Percentiles rank a stretch among this genome's conserved stretches.
Conservation (phyloP, 768 basidiomycete genomes). For the Rhodotorula toruloides region DNA sequence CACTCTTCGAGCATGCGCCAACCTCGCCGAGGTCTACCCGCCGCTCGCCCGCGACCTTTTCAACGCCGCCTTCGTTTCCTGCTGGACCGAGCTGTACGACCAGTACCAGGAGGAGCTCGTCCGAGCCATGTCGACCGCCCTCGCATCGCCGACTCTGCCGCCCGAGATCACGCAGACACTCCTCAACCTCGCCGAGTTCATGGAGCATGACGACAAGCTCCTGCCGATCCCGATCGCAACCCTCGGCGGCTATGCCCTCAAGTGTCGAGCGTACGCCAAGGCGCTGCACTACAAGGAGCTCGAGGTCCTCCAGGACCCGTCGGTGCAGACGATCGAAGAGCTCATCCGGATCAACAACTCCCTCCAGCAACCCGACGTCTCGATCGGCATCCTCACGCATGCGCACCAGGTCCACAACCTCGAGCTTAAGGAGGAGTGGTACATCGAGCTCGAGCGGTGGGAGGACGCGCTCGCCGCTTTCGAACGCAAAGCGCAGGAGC, state of each 20-base stretch:
- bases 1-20: slow-evolving; percentile 94
- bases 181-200: slow-evolving; percentile 92
- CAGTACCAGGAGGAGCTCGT: slow-evolving; percentile 98
- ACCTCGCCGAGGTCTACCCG: slow-evolving; percentile 80
- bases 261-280: slow-evolving; percentile 91
- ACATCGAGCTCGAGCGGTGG: slow-evolving; percentile 92
- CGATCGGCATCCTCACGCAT: slow-evolving; percentile 88
- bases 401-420: slow-evolving; percentile 86
- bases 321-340: slow-evolving; percentile 82
- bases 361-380: slow-evolving; percentile 93
- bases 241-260: slow-evolving; percentile 87
- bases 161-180: slow-evolving; percentile 84
- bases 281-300: slow-evolving; percentile 97
- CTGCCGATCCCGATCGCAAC: slow-evolving; percentile 89
- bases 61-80: slow-evolving; percentile 96
- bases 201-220: slow-evolving; percentile 97
- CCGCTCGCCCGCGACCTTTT: slow-evolving; percentile 90
- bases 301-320: slow-evolving; percentile 84
- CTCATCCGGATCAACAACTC: slow-evolving; percentile 94
- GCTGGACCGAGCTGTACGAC: slow-evolving; percentile 93
- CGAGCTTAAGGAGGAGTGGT: slow-evolving; percentile 95
- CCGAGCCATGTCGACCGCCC: slow-evolving; percentile 76
- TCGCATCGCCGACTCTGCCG: slow-evolving; percentile 66
- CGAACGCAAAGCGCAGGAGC: slow-evolving; percentile 68
- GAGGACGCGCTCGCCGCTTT: slow-evolving; percentile 84